These are phyloP conservation scores for Sphagnum contortum DNA, from an alignment of 225 moss, liverwort and hornwort genomes.

Conservation along the genomic window DNA sequence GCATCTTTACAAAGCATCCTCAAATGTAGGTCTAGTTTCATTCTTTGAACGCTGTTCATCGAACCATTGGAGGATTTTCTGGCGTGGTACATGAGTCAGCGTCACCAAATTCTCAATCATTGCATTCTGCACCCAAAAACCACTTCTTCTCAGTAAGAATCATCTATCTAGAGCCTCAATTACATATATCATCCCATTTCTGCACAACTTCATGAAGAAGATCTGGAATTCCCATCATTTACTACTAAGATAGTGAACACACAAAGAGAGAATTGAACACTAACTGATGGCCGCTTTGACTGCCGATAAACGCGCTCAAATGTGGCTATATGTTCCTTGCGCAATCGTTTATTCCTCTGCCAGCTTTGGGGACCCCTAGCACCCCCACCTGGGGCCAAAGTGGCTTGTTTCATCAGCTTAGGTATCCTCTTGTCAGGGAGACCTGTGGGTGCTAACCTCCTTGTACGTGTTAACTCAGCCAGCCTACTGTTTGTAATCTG, in stretches of 20 bases:
- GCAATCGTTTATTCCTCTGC: conserved; percentile 65
- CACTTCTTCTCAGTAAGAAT: neutral
- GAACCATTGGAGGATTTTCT: conserved; percentile 80
- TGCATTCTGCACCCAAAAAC: conserved; percentile 48
- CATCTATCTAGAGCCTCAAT: neutral
- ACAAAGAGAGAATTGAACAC: neutral
- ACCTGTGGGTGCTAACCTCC: conserved; percentile 8
- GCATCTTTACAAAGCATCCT: conserved; percentile 28
- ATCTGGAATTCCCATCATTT: neutral
- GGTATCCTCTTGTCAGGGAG: conserved; percentile 9
- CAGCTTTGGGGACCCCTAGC: conserved; percentile 44
- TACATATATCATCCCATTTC: neutral
- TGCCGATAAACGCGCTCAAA: conserved; percentile 85
- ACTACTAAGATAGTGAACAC: neutral
- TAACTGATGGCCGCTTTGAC: conserved; percentile 71
- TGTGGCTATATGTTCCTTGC: conserved; percentile 78
- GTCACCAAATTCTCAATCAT: conserved; percentile 85
- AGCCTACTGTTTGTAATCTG: neutral
- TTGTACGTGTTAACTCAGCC: conserved; percentile 7
- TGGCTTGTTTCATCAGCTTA: conserved; percentile 12
- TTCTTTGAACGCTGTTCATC: conserved; percentile 43
- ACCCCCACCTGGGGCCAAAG: conserved; percentile 12
- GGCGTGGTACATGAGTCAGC: conserved; percentile 83
- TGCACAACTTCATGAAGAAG: neutral
- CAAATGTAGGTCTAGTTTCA: conserved; percentile 22